Evolutionary conservation across 805 yeast species (phyloP), one percentile per base, ranked within the genome.

Genomic region (Hyphopichia homilentoma): DNA sequence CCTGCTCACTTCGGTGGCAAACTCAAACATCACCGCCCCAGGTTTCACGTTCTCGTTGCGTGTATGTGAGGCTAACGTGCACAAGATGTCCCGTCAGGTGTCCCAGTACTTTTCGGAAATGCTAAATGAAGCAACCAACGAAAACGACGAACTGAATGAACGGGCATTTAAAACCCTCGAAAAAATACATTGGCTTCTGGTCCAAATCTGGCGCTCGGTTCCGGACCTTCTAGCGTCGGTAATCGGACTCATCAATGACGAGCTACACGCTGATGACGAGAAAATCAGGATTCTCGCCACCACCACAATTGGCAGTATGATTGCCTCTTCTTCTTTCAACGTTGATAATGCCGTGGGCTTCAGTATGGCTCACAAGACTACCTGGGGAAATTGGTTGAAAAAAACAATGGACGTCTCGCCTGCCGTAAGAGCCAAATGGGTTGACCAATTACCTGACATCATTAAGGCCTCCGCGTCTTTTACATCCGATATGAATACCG

Each of bases 91-190:
- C 11, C 72, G 95, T 41, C 77, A 77, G 39, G 65, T 85, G 21
- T 82, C 94, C 3, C 88, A 81, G 50, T 81, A 80, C 44, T 84
- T 86, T 41, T 80, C 95, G 0, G 95, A 87, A 46, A 67, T 78
- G 38, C 52, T 87, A 7, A 79, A 79, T 46, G 83, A 77, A 66
- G 68, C 11, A 46, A 59, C 5, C 43, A 52, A 40, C 18, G 48
- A 36, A 29, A 54, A n/a, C 53, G 50, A n/a, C 47, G 42, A 12
- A 27, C 36, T 18, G 33, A 48, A 44, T 17, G 54, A 44, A 4
- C 40, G 39, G 17, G 50, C 60, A 3, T 40, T 59, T 30, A 69
- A 64, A 26, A 75, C 74, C 14, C 56, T 84, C 33, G 65, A 63
- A 7, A 81, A 79, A 47, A 64, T 84, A 3, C 95, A 87, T 48